These are phyloP conservation scores for Paspalum vaginatum DNA, from an alignment of 176 grass and related monocot genomes.

Conservation along the genomic window DNA sequence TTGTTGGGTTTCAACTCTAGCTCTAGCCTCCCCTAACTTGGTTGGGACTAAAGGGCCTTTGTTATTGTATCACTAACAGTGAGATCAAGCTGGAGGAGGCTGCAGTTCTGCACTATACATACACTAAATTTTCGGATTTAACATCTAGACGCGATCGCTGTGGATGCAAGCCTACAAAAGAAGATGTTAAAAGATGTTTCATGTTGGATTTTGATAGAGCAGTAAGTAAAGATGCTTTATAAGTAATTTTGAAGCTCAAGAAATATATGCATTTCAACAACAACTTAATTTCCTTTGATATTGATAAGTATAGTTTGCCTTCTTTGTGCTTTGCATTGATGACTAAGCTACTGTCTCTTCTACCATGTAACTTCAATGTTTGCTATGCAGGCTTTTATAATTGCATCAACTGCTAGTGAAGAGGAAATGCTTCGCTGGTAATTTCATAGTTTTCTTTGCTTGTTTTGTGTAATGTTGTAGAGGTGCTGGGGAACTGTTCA, in stretches of 20 bases:
- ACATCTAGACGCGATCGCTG: conserved; percentile 97
- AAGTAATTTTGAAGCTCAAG: conserved; percentile 20
- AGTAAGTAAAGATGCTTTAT: conserved; percentile 53
- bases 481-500: not conserved
- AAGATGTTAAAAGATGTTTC: conserved; percentile 98
- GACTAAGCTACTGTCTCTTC: not conserved
- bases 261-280: not conserved
- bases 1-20: too few species aligned
- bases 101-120: conserved; percentile 96
- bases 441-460: conserved; percentile 10
- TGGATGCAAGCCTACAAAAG: conserved; percentile 93
- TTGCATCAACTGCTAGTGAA: conserved; percentile 94
- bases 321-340: not conserved
- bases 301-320: not conserved
- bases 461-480: conserved; percentile 11
- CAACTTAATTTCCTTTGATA: not conserved
- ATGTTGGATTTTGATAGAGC: conserved; percentile 98
- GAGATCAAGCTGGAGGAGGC: conserved; percentile 95
- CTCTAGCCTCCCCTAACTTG: too few species aligned
- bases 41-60: too few species aligned
- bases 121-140: conserved; percentile 95
- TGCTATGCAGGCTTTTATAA: conserved; percentile 86
- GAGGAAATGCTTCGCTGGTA: conserved; percentile 98
- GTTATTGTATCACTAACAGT: conserved; percentile 37
- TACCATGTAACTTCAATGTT: conserved; percentile 31